Evolutionary conservation across 108 stramenopile genomes (phyloP).

Genomic region (Cyclotella choctawhatcheeana): DNA sequence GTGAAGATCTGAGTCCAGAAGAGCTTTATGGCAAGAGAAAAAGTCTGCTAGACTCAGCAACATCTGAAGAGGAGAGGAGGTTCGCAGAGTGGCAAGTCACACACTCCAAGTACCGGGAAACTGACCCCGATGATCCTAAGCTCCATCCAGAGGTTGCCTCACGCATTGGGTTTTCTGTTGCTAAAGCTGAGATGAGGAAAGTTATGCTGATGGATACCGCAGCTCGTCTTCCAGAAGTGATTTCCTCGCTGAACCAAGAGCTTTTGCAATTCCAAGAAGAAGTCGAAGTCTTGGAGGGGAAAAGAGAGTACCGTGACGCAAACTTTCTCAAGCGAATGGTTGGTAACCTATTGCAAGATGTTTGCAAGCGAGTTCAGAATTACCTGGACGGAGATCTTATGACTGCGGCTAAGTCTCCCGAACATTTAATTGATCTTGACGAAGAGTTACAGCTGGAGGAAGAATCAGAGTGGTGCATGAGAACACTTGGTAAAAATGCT

Average conservation of each 20-base stretch:
- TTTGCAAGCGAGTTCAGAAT: slow-evolving; percentile 53
- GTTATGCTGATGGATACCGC: slow-evolving; percentile 77
- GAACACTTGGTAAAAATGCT: slow-evolving; percentile 39
- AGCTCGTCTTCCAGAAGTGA: slow-evolving; percentile 71
- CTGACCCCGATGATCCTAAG: slow-evolving; percentile 45
- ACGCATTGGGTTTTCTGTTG: slow-evolving; percentile 59
- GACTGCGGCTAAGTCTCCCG: slow-evolving; percentile 59
- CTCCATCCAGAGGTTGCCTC: slow-evolving; percentile 33
- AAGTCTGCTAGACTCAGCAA: slow-evolving; percentile 51
- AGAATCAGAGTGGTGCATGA: slow-evolving; percentile 62
- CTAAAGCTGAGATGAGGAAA: slow-evolving; percentile 66
- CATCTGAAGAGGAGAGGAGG: slow-evolving; percentile 49
- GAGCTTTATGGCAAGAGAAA: slow-evolving; percentile 52
- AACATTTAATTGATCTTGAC: slow-evolving; percentile 57
- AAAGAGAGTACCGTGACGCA: slow-evolving; percentile 22
- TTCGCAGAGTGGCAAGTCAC: slow-evolving; percentile 56
- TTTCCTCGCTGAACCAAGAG: slow-evolving; percentile 55
- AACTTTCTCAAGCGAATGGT: slow-evolving; percentile 26
- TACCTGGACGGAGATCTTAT: slow-evolving; percentile 76
- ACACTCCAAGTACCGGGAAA: slow-evolving; percentile 48
- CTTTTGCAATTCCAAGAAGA: slow-evolving; percentile 46
- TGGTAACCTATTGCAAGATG: slow-evolving; percentile 49
- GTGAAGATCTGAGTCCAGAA: slow-evolving; percentile 63
- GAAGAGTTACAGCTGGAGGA: slow-evolving; percentile 73
- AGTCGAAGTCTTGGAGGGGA: slow-evolving; percentile 45